A percentile compares a stretch with the other conserved stretches of the same genome.
Evolutionary conservation across 2,329 filamentous ascomycete genomes (phyloP).

Genomic region (Periconia sp.): DNA sequence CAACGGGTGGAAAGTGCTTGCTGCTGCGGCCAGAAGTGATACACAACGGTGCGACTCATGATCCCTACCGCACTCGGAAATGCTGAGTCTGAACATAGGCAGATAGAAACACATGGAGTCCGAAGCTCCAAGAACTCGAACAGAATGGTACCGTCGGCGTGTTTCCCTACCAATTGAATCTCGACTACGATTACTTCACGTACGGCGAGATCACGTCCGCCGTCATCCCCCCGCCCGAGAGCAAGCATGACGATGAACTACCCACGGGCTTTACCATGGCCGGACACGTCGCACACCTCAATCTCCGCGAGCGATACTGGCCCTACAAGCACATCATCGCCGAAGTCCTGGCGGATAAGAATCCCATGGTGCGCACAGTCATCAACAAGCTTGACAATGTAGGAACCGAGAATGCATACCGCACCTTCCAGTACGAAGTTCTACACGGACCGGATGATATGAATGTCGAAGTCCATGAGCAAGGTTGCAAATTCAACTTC

Average conservation of each 20-base stretch:
- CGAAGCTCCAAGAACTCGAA: conserved; percentile 71
- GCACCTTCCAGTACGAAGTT: conserved; percentile 92
- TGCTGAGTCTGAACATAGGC: conserved; percentile 48
- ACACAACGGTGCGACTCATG: conserved; percentile 40
- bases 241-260: conserved; percentile 78
- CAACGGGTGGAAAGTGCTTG: conserved; percentile 52
- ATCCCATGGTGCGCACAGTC: conserved; percentile 79
- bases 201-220: conserved; percentile 84
- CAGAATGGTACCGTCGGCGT: conserved; percentile 71
- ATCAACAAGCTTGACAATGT: conserved; percentile 96
- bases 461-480: conserved; percentile 82
- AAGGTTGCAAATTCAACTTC: conserved; percentile 85
- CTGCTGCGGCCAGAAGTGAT: conserved; percentile 52
- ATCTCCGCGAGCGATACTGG: conserved; percentile 81
- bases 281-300: conserved; percentile 93
- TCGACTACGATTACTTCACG: conserved; percentile 87
- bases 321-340: conserved; percentile 89
- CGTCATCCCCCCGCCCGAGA: conserved; percentile 72
- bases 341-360: conserved; percentile 88
- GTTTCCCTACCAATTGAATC: conserved; percentile 74
- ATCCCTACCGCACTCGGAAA: conserved; percentile 15
- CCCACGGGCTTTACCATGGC: conserved; percentile 87
- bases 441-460: conserved; percentile 82
- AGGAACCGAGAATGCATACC: conserved; percentile 81
- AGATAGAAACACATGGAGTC: conserved; percentile 79